Conservation (phyloP, 371 early-diverging fungal genomes). For the Quaeritorhiza haematococci region DNA sequence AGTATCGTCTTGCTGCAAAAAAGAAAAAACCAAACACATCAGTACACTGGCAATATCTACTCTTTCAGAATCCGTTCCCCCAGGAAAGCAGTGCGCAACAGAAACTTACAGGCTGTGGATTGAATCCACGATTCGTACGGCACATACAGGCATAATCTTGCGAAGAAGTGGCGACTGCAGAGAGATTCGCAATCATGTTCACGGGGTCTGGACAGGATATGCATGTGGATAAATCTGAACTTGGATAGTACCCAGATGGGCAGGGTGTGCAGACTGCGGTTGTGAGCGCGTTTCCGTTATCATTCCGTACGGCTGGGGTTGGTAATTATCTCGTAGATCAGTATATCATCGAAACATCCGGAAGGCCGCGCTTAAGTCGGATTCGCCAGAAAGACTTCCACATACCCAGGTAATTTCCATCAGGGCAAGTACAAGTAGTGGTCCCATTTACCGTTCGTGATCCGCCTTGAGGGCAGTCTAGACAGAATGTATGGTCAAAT, state of each 20-base stretch:
- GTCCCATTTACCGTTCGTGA: background rate
- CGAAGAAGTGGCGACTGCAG: conserved; percentile 5
- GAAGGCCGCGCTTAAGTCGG: background rate
- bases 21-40: background rate
- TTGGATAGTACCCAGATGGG: conserved; percentile 31
- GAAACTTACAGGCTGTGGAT: conserved; percentile 15
- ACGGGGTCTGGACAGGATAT: conserved; percentile 28
- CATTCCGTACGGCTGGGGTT: conserved; percentile 15
- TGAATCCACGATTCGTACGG: conserved; percentile 16
- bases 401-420: conserved; percentile 24
- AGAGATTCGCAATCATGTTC: conserved; percentile 18
- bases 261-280: conserved; percentile 29
- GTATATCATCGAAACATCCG: background rate
- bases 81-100: no score
- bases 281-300: conserved; percentile 12
- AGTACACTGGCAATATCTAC: background rate
- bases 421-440: conserved; percentile 22
- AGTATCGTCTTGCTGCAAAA: conserved; percentile 8
- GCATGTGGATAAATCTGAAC: conserved; percentile 27
- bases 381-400: background rate
- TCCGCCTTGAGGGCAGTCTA: conserved; percentile 6
- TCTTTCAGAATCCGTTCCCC: background rate
- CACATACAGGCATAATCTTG: conserved; percentile 21
- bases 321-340: background rate
- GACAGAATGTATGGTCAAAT: conserved; percentile 19